Base-by-base conservation (phyloP, 2,329 filamentous ascomycete species). In the Alternaria gansuensis region DNA sequence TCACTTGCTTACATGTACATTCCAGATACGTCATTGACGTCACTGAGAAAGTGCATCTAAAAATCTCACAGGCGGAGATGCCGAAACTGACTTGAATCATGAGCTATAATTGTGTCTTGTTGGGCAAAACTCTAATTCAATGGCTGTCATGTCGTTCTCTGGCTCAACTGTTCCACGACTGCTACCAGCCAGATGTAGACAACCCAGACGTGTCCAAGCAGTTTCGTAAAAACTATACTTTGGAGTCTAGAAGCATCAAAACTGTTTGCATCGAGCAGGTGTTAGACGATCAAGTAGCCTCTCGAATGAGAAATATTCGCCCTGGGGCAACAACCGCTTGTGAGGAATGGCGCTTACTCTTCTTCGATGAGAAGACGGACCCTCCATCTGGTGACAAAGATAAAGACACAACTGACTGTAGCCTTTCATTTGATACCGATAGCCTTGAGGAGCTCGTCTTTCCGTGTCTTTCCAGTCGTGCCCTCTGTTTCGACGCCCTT, bases 381-480 rank as follows among this genome's bases (percentile, higher is more conserved):
- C 37, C 21, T 23, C 17, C 14, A 17, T 40, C 10, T 6, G 37
- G 13, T 6, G 8, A 34, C n/a, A n/a, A 31, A 10, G n/a, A 29
- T 2, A 4, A 43, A 3, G 6, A 10, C 13, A 13, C 14, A 34
- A 9, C 33, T 9, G 26, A 40, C 14, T 21, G n/a, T 10, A 5
- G n/a, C 29, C 24, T 24, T 40, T 68, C 57, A 77, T 62, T 73
- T 77, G 37, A 77, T 76, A 24, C 74, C 74, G 4, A 75, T 68
- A 4, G 74, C 75, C 54, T 72, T 72, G 29, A 77, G 54, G 36
- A 77, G 74, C 40, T 69, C 70, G 3, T 70, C 65, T 52, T 70
- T 75, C 52, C 66, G 65, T 48, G 34, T 24, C 36, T 37, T 59
- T 1, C 33, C 43, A 14, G 28, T 51, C 14, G 40, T 49, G 9